These are phyloP conservation scores for Coemansia sp. DNA, from an alignment of 192 early-diverging fungal species.

Conservation along the genomic window DNA sequence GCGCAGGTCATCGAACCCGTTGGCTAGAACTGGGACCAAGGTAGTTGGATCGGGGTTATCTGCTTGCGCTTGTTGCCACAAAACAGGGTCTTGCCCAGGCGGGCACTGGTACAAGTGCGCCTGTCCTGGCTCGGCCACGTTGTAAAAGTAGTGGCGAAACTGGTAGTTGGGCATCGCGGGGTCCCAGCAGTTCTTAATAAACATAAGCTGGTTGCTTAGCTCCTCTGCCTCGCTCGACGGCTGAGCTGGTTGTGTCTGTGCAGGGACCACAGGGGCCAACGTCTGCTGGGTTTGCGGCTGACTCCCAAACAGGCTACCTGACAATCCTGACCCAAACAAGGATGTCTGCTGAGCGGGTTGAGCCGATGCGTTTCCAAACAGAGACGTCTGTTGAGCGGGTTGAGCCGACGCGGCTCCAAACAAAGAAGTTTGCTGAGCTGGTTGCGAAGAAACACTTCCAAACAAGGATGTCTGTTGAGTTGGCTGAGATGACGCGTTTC, in stretches of 20 bases:
- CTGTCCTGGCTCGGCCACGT: conserved; percentile 88
- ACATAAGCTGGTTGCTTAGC: conserved; percentile 66
- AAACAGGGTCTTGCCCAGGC: conserved; percentile 65
- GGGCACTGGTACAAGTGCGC: conserved; percentile 77
- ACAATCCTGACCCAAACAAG: neutral
- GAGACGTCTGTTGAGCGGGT: neutral
- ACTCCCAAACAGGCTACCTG: conserved; percentile 18
- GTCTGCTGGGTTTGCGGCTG: conserved; percentile 10
- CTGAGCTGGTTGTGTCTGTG: conserved; percentile 22
- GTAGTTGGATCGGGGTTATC: conserved; percentile 90
- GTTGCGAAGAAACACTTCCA: conserved; percentile 8
- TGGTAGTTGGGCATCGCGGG: conserved; percentile 75
- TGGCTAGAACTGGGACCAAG: conserved; percentile 89
- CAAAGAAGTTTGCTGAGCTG: conserved; percentile 20
- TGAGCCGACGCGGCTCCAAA: conserved; percentile 25
- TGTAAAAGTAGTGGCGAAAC: conserved; percentile 97
- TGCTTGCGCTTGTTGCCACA: conserved; percentile 83
- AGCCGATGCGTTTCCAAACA: conserved; percentile 20
- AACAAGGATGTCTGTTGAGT: conserved; percentile 21
- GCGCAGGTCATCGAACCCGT: conserved; percentile 89
- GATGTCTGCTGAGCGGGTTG: neutral
- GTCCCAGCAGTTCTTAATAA: conserved; percentile 78
- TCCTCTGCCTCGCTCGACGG: conserved; percentile 35
- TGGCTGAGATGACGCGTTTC: conserved; percentile 14
- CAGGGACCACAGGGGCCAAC: conserved; percentile 22